A percentile compares a stretch with the other conserved stretches of the same genome.
Conservation (phyloP, 768 basidiomycete species). For the Suillus ampliporus region DNA sequence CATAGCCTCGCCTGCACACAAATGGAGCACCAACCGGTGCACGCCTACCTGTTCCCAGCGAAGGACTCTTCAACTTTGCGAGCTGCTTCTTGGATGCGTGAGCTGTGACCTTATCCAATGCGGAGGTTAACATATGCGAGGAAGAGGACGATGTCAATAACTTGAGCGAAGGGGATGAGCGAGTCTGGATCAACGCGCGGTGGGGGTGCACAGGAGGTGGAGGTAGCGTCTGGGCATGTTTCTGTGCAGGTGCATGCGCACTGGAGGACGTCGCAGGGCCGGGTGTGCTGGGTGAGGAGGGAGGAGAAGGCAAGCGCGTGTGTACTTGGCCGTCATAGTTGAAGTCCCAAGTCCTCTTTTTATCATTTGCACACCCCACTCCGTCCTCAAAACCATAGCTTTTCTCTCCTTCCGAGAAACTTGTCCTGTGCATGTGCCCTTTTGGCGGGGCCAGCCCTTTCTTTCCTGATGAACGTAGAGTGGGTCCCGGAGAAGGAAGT, state of each 20-base stretch:
- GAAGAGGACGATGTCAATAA: neutral
- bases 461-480: slow-evolving; percentile 15
- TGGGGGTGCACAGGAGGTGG: neutral
- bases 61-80: neutral
- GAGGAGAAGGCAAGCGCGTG: neutral
- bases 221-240: neutral
- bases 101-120: neutral
- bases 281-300: slow-evolving; percentile 10
- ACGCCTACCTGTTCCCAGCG: neutral
- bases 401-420: neutral
- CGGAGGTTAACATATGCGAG: neutral
- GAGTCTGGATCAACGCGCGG: neutral
- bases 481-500: slow-evolving; percentile 15
- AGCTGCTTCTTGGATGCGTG: neutral
- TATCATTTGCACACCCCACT: neutral
- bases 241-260: neutral
- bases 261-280: slow-evolving; percentile 2
- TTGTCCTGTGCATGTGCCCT: neutral
- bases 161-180: neutral
- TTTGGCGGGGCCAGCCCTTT: neutral
- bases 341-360: slow-evolving; percentile 1
- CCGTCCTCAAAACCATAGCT: no score
- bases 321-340: slow-evolving; percentile 12
- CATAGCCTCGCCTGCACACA: neutral
- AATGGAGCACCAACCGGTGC: neutral